Percentiles rank a stretch among this genome's conserved stretches.
Evolutionary conservation across 306 rosid species (phyloP).

Genomic region (Inga laurina): DNA sequence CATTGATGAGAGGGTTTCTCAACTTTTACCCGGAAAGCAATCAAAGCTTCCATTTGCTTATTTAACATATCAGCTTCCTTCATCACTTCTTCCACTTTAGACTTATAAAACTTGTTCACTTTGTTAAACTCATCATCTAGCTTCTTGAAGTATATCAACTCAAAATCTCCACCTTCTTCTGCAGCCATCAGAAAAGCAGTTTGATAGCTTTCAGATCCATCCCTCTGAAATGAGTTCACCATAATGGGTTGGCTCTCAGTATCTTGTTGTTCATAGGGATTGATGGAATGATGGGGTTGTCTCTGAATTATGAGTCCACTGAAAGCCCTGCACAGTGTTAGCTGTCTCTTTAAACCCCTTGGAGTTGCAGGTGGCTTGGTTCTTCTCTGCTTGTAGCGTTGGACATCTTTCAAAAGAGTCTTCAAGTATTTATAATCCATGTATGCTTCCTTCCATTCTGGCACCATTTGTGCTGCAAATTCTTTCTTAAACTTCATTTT

Average conservation of each 20-base stretch:
- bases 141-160: constrained; percentile 54
- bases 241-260: constrained; percentile 64
- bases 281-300: not conserved
- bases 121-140: constrained; percentile 67
- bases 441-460: constrained; percentile 82
- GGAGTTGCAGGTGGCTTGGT: constrained; percentile 30
- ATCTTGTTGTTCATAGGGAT: constrained; percentile 30
- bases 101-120: constrained; percentile 52
- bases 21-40: constrained; percentile 69
- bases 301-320: constrained; percentile 60
- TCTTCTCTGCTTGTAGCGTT: constrained; percentile 26
- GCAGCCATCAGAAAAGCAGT: constrained; percentile 57
- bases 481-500: constrained; percentile 77
- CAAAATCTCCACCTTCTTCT: constrained; percentile 67
- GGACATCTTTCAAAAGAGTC: constrained; percentile 56
- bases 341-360: constrained; percentile 42
- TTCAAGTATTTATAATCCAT: constrained; percentile 55
- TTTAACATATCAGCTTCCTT: constrained; percentile 59
- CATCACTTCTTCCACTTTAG: constrained; percentile 61
- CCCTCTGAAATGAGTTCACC: constrained; percentile 34
- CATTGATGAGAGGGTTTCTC: constrained; percentile 47
- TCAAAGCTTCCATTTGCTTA: constrained; percentile 72
- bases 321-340: constrained; percentile 64
- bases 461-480: constrained; percentile 61
- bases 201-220: constrained; percentile 36